A percentile compares a stretch with the other conserved stretches of the same genome.
Conservation (phyloP, 306 rosid species). For the Psophocarpus tetragonolobus region DNA sequence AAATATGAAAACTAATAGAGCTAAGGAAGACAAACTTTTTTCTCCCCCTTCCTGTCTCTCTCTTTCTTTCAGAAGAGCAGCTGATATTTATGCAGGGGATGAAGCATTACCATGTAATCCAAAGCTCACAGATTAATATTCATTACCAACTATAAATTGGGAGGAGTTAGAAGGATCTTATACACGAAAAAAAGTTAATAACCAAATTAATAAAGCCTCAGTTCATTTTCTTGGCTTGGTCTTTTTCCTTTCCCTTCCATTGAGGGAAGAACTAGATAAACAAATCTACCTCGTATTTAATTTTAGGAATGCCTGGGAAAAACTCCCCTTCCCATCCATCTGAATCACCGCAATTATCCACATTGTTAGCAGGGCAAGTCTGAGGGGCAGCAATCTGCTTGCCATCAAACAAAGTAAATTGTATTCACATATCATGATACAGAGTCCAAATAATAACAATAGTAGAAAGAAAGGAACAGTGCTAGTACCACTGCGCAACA, state of each 20-base stretch:
- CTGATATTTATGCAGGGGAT: background rate
- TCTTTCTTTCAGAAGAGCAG: background rate
- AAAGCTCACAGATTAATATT: background rate
- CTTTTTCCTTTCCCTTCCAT: background rate
- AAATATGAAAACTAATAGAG: background rate
- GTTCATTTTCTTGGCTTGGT: no score
- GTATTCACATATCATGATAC: background rate
- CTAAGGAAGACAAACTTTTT: background rate
- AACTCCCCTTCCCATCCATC: conserved; percentile 85
- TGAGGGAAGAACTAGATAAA: background rate
- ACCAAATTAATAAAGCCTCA: background rate
- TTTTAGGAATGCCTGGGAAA: conserved; percentile 71
- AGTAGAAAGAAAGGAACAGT: background rate
- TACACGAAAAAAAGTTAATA: background rate
- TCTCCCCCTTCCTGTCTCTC: background rate
- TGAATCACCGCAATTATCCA: conserved; percentile 50
- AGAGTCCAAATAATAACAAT: background rate
- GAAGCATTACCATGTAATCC: background rate
- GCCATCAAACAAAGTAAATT: conserved; percentile 5
- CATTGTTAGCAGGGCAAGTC: conserved; percentile 68
- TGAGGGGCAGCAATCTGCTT: conserved; percentile 59
- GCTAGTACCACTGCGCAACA: conserved; percentile 56
- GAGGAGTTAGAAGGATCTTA: background rate
- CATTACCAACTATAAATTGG: background rate
- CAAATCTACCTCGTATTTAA: conserved; percentile 74